Conservation (phyloP, 1,284 basidiomycete species). For the Ceratobasidium sp. region DNA sequence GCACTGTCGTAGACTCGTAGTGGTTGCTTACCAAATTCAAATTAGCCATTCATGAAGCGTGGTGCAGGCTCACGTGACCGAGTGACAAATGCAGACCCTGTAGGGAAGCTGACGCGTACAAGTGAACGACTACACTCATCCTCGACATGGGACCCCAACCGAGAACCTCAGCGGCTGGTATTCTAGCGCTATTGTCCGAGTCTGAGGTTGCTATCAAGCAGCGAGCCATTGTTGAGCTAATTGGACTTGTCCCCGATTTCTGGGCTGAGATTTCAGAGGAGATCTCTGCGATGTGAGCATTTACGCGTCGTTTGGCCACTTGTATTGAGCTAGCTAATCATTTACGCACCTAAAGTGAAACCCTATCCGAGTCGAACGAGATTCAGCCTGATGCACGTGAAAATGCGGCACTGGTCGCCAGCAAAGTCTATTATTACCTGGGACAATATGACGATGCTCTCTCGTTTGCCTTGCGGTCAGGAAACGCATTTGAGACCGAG, state of each 20-base stretch:
- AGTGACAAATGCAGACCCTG: neutral
- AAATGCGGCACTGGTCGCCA: conserved; percentile 85
- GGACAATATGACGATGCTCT: conserved; percentile 93
- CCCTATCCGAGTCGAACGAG: conserved; percentile 82
- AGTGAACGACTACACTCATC: conserved; percentile 38
- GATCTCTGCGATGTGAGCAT: conserved; percentile 80
- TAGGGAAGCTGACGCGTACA: conserved; percentile 41
- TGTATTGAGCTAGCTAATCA: neutral
- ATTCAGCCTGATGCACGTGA: conserved; percentile 75
- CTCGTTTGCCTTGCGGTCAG: conserved; percentile 91
- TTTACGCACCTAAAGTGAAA: conserved; percentile 64
- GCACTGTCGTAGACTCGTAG: conserved; percentile 42
- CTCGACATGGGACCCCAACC: conserved; percentile 46
- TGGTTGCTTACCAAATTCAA: neutral
- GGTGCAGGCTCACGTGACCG: neutral
- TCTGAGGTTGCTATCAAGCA: conserved; percentile 86
- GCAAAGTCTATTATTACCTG: conserved; percentile 96
- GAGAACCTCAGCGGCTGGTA: conserved; percentile 84
- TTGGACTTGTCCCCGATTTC: conserved; percentile 85
- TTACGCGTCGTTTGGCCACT: conserved; percentile 16
- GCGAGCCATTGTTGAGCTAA: conserved; percentile 85
- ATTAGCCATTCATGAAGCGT: neutral
- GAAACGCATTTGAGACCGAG: conserved; percentile 81
- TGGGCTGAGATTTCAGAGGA: conserved; percentile 98
- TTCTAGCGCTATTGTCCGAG: conserved; percentile 86